These are phyloP conservation scores for Phytophthora sp. DNA, from an alignment of 352 stramenopile genomes.

Conservation along the genomic window DNA sequence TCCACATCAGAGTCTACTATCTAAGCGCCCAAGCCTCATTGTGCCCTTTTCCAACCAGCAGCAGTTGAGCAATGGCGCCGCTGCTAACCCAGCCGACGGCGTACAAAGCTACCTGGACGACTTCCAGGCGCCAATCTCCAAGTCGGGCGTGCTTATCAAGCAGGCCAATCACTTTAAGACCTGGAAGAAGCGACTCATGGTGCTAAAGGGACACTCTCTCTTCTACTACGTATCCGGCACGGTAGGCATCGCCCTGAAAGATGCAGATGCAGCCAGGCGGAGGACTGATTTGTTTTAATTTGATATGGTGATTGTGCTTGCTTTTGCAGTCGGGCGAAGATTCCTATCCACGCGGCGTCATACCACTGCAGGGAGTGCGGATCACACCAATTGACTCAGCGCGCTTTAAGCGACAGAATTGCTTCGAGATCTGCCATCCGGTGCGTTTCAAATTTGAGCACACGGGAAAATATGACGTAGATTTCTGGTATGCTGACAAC, in stretches of 20 bases:
- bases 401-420: slow-evolving; percentile 87
- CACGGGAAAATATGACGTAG: neutral
- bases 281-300: too few relatives aligned
- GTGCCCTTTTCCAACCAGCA: slow-evolving; percentile 61
- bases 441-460: slow-evolving; percentile 53
- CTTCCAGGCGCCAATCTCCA: slow-evolving; percentile 84
- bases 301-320: slow-evolving; percentile 8
- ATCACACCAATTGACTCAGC: slow-evolving; percentile 80
- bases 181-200: slow-evolving; percentile 90
- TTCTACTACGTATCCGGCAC: slow-evolving; percentile 91
- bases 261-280: too few relatives aligned
- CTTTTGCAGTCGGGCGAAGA: slow-evolving; percentile 83
- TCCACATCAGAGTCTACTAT: slow-evolving; percentile 60
- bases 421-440: slow-evolving; percentile 87
- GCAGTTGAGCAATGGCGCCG: slow-evolving; percentile 20
- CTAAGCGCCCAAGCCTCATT: slow-evolving; percentile 79
- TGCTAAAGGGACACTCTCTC: slow-evolving; percentile 86
- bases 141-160: slow-evolving; percentile 87
- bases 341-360: slow-evolving; percentile 82
- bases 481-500: slow-evolving; percentile 10
- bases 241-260: too few relatives aligned
- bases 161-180: slow-evolving; percentile 90
- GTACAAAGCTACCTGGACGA: slow-evolving; percentile 66
- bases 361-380: slow-evolving; percentile 76
- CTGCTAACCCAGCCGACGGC: slow-evolving; percentile 30